phyloP scores from a whole-genome alignment of 345 rosid genomes.

The Toxicodendron radicans region DNA sequence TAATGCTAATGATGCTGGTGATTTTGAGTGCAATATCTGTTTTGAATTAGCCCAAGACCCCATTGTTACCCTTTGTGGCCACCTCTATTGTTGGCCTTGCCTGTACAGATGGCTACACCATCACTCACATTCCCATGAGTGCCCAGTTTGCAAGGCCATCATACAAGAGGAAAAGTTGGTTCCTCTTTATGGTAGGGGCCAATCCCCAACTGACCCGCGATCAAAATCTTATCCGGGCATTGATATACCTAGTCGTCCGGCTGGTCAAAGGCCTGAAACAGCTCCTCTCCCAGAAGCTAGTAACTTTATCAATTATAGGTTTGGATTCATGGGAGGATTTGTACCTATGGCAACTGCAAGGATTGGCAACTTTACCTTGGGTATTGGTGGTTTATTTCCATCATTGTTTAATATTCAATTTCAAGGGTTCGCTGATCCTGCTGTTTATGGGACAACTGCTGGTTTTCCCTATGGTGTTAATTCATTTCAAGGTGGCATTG shows the following conservation, averaged over 20 bases:
- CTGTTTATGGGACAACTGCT: constrained; percentile 58
- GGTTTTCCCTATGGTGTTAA: constrained; percentile 61
- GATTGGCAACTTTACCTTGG: constrained; percentile 69
- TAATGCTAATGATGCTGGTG: constrained; percentile 55
- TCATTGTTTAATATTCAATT: constrained; percentile 71
- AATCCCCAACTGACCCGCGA: constrained; percentile 69
- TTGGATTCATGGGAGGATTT: constrained; percentile 73
- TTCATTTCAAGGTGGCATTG: constrained; percentile 54
- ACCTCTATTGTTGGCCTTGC: constrained; percentile 95
- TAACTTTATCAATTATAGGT: constrained; percentile 50
- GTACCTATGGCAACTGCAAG: constrained; percentile 67
- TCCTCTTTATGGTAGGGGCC: constrained; percentile 96
- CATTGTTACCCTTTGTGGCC: constrained; percentile 84
- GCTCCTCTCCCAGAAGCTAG: constrained; percentile 54
- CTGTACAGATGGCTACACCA: constrained; percentile 80
- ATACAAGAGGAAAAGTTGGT: constrained; percentile 86
- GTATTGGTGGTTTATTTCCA: constrained; percentile 78
- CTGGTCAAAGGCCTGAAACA: constrained; percentile 80
- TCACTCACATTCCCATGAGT: constrained; percentile 85
- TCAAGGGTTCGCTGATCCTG: constrained; percentile 71
- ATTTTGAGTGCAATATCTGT: constrained; percentile 95
- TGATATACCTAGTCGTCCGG: constrained; percentile 63
- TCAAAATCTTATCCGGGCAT: constrained; percentile 67
- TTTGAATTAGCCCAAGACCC: constrained; percentile 92
- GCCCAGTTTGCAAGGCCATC: constrained; percentile 92